These are phyloP conservation scores for Stereocaulon alpinum DNA, from an alignment of 495 filamentous ascomycete species.

Conservation along the genomic window DNA sequence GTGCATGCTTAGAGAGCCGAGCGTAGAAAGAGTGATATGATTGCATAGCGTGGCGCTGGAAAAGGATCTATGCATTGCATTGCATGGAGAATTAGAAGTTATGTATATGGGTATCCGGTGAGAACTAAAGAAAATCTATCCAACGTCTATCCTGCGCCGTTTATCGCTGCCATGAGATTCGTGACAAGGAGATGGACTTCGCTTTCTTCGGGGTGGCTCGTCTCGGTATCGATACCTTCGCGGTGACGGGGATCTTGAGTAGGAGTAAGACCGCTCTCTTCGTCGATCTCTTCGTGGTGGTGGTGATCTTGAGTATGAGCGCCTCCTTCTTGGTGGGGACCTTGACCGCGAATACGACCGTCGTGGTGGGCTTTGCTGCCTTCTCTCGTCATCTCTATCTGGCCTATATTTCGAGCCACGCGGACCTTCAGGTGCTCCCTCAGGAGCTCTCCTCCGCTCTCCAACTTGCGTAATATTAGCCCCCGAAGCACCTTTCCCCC, in stretches of 20 bases:
- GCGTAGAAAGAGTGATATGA: not conserved
- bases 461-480: constrained; percentile 41
- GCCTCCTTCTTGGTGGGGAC: constrained; percentile 27
- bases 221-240: constrained; percentile 39
- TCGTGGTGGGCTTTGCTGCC: constrained; percentile 15
- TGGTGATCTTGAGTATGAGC: constrained; percentile 25
- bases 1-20: not conserved
- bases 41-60: constrained; percentile 15
- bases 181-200: constrained; percentile 51
- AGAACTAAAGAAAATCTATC: not conserved
- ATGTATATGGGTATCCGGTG: not conserved
- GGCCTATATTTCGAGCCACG: constrained; percentile 9
- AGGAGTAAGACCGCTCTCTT: constrained; percentile 15
- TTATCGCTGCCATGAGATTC: constrained; percentile 54
- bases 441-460: constrained; percentile 25
- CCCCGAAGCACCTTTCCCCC: constrained; percentile 35
- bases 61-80: not conserved
- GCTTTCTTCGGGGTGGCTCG: constrained; percentile 45
- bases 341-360: constrained; percentile 21
- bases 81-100: constrained; percentile 5
- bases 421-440: constrained; percentile 19
- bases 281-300: constrained; percentile 25
- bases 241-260: constrained; percentile 29
- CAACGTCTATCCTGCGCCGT: constrained; percentile 48
- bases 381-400: constrained; percentile 22